phyloP scores from a whole-genome alignment of 768 basidiomycete species.

The Pholiota conissans region DNA sequence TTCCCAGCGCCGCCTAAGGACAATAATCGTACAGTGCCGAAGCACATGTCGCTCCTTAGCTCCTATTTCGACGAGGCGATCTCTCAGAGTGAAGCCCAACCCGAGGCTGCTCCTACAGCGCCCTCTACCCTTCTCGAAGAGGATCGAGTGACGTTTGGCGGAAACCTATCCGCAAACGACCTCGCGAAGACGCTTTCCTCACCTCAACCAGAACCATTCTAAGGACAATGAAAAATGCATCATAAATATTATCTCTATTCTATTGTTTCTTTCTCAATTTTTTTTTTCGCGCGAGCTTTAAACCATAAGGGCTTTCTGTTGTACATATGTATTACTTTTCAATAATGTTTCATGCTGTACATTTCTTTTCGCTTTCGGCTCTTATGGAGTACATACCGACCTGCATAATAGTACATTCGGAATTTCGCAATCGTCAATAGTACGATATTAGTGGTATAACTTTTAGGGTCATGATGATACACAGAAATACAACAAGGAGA shows the following conservation, averaged over 20 bases:
- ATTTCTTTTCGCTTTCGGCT: not conserved
- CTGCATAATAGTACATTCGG: not conserved
- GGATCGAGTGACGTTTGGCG: slow-evolving; percentile 23
- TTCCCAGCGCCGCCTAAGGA: slow-evolving; percentile 62
- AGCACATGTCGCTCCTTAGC: slow-evolving; percentile 41
- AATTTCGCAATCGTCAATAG: not conserved
- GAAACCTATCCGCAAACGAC: slow-evolving; percentile 22
- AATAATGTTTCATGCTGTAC: not conserved
- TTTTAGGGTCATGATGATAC: not conserved
- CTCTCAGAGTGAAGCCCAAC: slow-evolving; percentile 9
- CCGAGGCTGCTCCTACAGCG: not conserved
- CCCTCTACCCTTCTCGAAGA: slow-evolving; percentile 9
- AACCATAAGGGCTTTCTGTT: slow-evolving; percentile 6
- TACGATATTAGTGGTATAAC: not conserved
- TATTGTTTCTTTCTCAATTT: slow-evolving; percentile 8
- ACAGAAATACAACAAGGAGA: slow-evolving; percentile 6
- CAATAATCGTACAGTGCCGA: slow-evolving; percentile 19
- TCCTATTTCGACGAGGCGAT: slow-evolving; percentile 40
- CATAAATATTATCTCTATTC: slow-evolving; percentile 4
- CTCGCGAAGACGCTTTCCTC: slow-evolving; percentile 20
- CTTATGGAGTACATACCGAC: not conserved
- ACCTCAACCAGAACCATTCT: slow-evolving; percentile 5
- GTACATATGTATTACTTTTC: slow-evolving; percentile 5
- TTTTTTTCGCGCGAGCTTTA: not conserved
- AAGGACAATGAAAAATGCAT: not conserved